Evolutionary conservation across 192 early-diverging fungal genomes (phyloP).

Genomic region (Umbelopsis vinacea): DNA sequence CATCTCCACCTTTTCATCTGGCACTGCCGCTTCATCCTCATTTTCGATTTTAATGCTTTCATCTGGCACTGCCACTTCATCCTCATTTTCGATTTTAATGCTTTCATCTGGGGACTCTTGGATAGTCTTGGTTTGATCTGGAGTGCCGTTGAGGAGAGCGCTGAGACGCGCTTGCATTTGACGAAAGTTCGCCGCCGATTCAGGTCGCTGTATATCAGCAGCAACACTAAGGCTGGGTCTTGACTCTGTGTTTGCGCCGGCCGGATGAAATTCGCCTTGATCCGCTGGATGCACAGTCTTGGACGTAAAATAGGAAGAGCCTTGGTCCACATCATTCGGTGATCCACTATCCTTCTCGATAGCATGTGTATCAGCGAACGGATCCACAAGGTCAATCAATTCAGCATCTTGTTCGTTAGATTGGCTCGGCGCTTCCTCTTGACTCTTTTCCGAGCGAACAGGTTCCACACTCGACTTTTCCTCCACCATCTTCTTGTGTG

Average conservation of each 20-base stretch:
- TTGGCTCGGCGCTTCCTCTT: not conserved
- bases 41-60: slow-evolving; percentile 11
- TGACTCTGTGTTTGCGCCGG: not conserved
- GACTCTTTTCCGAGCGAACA: not conserved
- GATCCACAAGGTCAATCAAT: not conserved
- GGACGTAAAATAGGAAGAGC: not conserved
- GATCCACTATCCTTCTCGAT: not conserved
- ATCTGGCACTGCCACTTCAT: too few relatives aligned
- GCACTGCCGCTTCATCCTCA: not conserved
- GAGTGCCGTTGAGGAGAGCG: slow-evolving; percentile 1
- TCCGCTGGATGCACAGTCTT: not conserved
- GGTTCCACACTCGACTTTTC: not conserved
- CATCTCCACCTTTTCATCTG: slow-evolving; percentile 14
- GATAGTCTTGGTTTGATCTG: not conserved
- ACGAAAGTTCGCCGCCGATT: slow-evolving; percentile 4
- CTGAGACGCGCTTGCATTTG: not conserved
- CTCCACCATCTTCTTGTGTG: not conserved
- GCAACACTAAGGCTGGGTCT: not conserved
- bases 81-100: slow-evolving; percentile 11
- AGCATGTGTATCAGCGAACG: slow-evolving; percentile 5
- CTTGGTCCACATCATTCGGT: not conserved
- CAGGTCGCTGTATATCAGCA: not conserved
- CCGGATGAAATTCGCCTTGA: not conserved
- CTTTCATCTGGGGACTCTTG: not conserved
- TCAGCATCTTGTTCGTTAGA: not conserved